Percentiles rank a stretch among this genome's conserved stretches.
Conservation (phyloP, 2,329 filamentous ascomycete genomes). For the Cladosporium austrohemisphaericum region DNA sequence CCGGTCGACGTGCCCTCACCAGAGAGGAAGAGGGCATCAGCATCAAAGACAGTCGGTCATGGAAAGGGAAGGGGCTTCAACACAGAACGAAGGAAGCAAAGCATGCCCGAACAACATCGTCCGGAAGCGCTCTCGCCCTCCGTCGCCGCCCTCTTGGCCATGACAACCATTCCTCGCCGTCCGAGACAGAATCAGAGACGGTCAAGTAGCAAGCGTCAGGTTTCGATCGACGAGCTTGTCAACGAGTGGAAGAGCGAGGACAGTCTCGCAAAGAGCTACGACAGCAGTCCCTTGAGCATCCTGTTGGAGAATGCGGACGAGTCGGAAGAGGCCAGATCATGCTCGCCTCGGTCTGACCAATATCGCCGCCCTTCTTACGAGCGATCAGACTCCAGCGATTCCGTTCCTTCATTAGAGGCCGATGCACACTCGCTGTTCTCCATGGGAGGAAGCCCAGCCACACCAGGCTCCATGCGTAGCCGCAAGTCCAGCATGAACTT, state of each 20-base stretch:
- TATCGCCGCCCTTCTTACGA: constrained; percentile 5
- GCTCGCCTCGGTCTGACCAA: constrained; percentile 4
- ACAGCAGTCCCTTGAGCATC: constrained; percentile 45
- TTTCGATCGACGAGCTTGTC: constrained; percentile 57
- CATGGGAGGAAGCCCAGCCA: constrained; percentile 38
- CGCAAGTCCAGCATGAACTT: constrained; percentile 34
- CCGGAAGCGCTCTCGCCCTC: constrained; percentile 50
- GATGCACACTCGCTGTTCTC: constrained; percentile 48
- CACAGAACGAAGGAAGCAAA: not conserved
- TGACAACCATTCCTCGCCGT: constrained; percentile 55
- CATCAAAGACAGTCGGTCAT: constrained; percentile 11
- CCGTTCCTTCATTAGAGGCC: constrained; percentile 50
- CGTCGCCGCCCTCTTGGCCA: constrained; percentile 55
- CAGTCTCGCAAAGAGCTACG: constrained; percentile 27
- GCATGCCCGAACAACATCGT: constrained; percentile 12
- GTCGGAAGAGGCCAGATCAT: constrained; percentile 30
- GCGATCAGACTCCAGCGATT: constrained; percentile 56
- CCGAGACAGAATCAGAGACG: constrained; percentile 38
- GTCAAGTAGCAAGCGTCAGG: constrained; percentile 38
- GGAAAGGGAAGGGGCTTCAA: not conserved
- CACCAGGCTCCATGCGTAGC: constrained; percentile 37
- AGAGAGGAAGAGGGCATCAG: constrained; percentile 14
- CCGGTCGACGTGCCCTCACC: constrained; percentile 22
- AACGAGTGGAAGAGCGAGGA: constrained; percentile 52
- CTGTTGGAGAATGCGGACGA: constrained; percentile 55